phyloP scores from a whole-genome alignment of 495 filamentous ascomycete genomes.

The Penicillium cataractarum region DNA sequence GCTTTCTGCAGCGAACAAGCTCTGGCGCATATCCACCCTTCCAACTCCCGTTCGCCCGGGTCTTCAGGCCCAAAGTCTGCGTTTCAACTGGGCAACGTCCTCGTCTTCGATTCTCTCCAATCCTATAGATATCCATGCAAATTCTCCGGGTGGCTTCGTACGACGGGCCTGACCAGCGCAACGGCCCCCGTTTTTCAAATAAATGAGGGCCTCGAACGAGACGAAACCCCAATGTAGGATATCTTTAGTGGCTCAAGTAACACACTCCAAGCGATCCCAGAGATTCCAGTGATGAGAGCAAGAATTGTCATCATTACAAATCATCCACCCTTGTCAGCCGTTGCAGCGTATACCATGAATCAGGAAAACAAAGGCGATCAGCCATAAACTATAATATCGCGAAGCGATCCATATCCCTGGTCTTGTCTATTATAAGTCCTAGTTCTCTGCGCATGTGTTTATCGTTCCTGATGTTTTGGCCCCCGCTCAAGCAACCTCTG shows the following conservation, averaged over 20 bases:
- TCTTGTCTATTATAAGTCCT: background rate
- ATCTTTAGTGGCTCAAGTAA: background rate
- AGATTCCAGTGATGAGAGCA: too few species aligned
- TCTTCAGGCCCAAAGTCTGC: too few species aligned
- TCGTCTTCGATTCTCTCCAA: background rate
- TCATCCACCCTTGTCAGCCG: background rate
- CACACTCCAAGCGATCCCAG: too few species aligned
- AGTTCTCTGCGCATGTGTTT: background rate
- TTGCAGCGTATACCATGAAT: background rate
- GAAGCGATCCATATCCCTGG: background rate
- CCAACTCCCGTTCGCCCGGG: too few species aligned
- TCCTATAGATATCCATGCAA: background rate
- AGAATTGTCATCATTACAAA: background rate
- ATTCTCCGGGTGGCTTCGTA: too few species aligned
- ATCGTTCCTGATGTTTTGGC: background rate
- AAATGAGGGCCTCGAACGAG: background rate
- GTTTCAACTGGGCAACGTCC: too few species aligned
- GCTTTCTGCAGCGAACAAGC: too few species aligned
- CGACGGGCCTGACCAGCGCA: background rate
- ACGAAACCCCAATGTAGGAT: background rate
- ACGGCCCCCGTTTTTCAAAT: background rate
- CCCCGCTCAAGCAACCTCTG: constrained; percentile 2
- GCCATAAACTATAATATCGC: background rate
- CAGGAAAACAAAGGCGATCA: background rate
- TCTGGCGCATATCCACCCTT: too few species aligned